Conservation (phyloP, 2,329 filamentous ascomycete genomes). For the Drechslerella dactyloides region DNA sequence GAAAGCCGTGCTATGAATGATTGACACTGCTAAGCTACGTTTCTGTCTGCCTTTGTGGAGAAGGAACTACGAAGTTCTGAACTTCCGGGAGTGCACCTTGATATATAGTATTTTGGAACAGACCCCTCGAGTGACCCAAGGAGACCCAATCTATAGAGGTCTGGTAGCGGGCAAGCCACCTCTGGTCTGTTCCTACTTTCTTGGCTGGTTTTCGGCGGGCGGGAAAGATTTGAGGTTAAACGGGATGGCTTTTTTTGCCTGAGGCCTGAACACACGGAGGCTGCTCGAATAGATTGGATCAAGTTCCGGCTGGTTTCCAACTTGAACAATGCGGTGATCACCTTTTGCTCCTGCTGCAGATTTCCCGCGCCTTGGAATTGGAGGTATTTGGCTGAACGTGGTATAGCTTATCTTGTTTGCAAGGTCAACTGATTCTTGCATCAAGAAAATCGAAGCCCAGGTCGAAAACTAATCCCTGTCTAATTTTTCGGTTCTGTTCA, state of each 20-base stretch:
- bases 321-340: constrained; percentile 40
- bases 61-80: constrained; percentile 39
- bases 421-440: constrained; percentile 14
- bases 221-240: constrained; percentile 48
- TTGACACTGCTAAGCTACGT: constrained; percentile 47
- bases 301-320: constrained; percentile 39
- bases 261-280: constrained; percentile 45
- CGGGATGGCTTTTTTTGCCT: constrained; percentile 51
- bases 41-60: constrained; percentile 47
- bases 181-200: constrained; percentile 27
- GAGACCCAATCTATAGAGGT: constrained; percentile 35
- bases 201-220: constrained; percentile 44
- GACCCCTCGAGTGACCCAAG: constrained; percentile 17
- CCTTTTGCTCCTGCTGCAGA: constrained; percentile 42
- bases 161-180: constrained; percentile 49
- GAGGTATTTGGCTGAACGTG: constrained; percentile 33
- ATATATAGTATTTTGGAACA: constrained; percentile 44
- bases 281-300: constrained; percentile 36
- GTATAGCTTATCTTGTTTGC: constrained; percentile 36
- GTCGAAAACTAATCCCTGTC: constrained; percentile 1
- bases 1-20: constrained; percentile 46
- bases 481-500: background rate
- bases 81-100: constrained; percentile 36
- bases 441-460: constrained; percentile 27
- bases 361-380: constrained; percentile 48